Conservation (phyloP, 2,329 filamentous ascomycete genomes). For the Talaromyces pinophilus region DNA sequence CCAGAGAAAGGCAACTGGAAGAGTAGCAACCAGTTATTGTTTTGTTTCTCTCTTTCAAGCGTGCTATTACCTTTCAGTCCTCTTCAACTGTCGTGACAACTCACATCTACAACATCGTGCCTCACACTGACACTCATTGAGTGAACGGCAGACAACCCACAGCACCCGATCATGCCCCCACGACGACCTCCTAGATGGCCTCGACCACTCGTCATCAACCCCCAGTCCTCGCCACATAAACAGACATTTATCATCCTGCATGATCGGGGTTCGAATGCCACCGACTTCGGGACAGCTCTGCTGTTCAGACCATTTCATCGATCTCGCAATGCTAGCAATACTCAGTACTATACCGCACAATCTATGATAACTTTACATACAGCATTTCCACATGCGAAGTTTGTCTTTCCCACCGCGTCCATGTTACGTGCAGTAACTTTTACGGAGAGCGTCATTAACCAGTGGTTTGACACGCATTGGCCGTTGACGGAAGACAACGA, state of each 20-base stretch:
- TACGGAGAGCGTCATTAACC: constrained; percentile 42
- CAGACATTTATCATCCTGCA: constrained; percentile 54
- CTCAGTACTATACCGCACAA: not conserved
- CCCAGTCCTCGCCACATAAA: constrained; percentile 34
- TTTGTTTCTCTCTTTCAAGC: not conserved
- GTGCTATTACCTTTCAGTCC: not conserved
- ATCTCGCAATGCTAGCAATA: not conserved
- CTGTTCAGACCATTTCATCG: constrained; percentile 33
- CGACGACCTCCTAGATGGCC: constrained; percentile 1
- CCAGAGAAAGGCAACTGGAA: not conserved
- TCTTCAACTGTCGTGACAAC: not conserved
- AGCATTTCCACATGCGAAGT: constrained; percentile 48
- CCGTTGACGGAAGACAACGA: not conserved
- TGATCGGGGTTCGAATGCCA: constrained; percentile 50
- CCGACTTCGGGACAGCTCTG: constrained; percentile 45
- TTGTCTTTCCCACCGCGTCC: constrained; percentile 56
- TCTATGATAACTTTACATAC: constrained; percentile 31
- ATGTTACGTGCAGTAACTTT: constrained; percentile 43
- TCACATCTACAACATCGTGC: not conserved
- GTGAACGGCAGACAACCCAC: not conserved
- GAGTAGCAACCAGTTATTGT: not conserved
- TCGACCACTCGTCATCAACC: constrained; percentile 21
- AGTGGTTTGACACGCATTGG: constrained; percentile 52
- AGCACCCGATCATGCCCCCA: not conserved
- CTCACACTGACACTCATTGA: not conserved